Evolutionary conservation across 768 basidiomycete genomes (phyloP).

Genomic region (Suillus variegatus): DNA sequence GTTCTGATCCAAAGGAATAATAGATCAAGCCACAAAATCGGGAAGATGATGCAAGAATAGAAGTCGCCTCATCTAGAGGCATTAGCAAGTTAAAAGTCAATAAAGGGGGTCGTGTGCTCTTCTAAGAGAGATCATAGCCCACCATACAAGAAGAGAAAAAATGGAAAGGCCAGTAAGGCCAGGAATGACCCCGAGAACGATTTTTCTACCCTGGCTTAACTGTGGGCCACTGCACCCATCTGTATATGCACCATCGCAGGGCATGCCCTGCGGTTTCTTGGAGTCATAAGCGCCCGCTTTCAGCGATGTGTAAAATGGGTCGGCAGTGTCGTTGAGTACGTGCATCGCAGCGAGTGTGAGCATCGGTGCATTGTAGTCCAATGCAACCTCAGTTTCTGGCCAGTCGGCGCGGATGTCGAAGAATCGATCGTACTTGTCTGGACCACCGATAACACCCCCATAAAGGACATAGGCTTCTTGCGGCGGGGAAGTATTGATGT

Average conservation of each 20-base stretch:
- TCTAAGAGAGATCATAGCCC: slow-evolving; percentile 22
- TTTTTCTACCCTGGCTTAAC: slow-evolving; percentile 60
- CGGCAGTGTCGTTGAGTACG: slow-evolving; percentile 61
- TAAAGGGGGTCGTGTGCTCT: not conserved
- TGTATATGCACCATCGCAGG: slow-evolving; percentile 75
- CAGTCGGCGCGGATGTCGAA: slow-evolving; percentile 89
- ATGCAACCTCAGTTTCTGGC: slow-evolving; percentile 87
- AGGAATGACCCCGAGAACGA: slow-evolving; percentile 71
- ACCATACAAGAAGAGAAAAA: slow-evolving; percentile 42
- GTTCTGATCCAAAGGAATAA: not conserved
- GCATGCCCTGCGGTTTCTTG: slow-evolving; percentile 63
- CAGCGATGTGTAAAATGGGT: slow-evolving; percentile 79
- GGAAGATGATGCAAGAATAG: not conserved
- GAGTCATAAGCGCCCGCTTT: slow-evolving; percentile 66
- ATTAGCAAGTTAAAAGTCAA: not conserved
- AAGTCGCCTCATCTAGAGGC: not conserved
- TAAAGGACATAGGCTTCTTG: slow-evolving; percentile 79
- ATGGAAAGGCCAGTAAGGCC: slow-evolving; percentile 62
- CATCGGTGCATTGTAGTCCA: slow-evolving; percentile 90
- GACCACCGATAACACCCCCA: slow-evolving; percentile 89
- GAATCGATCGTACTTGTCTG: slow-evolving; percentile 71
- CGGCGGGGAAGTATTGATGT: slow-evolving; percentile 72
- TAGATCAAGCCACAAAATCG: not conserved
- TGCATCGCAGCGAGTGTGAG: slow-evolving; percentile 83
- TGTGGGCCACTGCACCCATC: slow-evolving; percentile 50